Conservation (phyloP, 306 rosid species). For the Cicer arietinum region DNA sequence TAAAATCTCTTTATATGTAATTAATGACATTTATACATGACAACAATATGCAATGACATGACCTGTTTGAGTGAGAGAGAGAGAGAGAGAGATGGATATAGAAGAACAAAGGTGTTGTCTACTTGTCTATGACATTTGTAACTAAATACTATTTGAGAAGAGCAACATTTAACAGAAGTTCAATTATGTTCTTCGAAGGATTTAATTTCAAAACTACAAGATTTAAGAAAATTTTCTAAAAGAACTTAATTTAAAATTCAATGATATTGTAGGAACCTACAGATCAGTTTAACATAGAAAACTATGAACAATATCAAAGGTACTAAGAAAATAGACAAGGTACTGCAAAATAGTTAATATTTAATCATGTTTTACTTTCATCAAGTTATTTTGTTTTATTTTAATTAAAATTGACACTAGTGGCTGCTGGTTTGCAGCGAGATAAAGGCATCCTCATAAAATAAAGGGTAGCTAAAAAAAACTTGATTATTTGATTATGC, state of each 20-base stretch:
- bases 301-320: neutral
- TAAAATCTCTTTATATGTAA: too few species aligned
- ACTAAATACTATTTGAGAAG: neutral
- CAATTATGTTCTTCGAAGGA: neutral
- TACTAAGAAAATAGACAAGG: too few species aligned
- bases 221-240: neutral
- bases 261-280: neutral
- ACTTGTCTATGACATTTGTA: too few species aligned
- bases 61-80: too few species aligned
- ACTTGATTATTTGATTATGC: neutral
- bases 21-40: too few species aligned
- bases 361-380: too few species aligned
- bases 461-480: neutral
- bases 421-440: neutral
- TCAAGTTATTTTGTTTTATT: too few species aligned
- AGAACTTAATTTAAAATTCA: neutral
- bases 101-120: too few species aligned
- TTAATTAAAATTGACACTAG: neutral
- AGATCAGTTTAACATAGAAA: neutral
- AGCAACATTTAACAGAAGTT: neutral
- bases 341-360: too few species aligned
- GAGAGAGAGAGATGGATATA: too few species aligned
- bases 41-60: too few species aligned
- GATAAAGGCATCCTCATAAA: neutral
- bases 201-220: neutral